Percentiles rank a stretch among this genome's conserved stretches.
These are phyloP conservation scores for Mortierella sp. DNA, from an alignment of 371 early-diverging fungal genomes.

Conservation along the genomic window DNA sequence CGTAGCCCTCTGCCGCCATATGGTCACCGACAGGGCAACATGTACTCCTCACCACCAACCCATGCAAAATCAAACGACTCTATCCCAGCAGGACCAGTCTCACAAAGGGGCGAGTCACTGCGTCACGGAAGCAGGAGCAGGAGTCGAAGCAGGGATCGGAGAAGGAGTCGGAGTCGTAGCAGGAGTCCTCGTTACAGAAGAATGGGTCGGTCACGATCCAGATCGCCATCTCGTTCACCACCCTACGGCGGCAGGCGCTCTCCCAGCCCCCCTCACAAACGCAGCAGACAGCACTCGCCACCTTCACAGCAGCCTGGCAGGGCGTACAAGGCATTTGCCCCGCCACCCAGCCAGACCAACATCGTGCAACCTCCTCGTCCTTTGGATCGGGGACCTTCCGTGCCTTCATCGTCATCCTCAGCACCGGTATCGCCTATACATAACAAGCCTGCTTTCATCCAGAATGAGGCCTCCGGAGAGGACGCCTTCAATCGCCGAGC, in stretches of 20 bases:
- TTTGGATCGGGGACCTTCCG: neutral
- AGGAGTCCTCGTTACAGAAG: constrained; percentile 8
- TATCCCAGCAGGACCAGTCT: neutral
- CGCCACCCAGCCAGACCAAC: constrained; percentile 23
- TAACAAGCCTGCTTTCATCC: constrained; percentile 43
- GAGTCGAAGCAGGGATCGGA: constrained; percentile 10
- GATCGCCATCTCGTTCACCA: constrained; percentile 24
- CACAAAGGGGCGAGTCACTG: neutral
- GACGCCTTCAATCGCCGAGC: constrained; percentile 80
- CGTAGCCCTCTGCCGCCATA: constrained; percentile 8
- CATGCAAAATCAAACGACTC: constrained; percentile 2
- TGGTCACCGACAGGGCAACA: neutral
- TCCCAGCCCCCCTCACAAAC: constrained; percentile 15
- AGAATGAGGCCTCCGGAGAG: constrained; percentile 70
- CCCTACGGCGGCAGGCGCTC: constrained; percentile 18
- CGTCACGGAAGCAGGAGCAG: constrained; percentile 11
- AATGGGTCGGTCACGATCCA: constrained; percentile 13
- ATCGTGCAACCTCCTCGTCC: neutral
- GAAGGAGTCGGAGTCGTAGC: constrained; percentile 17
- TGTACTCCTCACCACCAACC: neutral
- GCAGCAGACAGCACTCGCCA: constrained; percentile 9
- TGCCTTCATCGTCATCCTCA: constrained; percentile 16
- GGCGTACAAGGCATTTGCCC: constrained; percentile 49
- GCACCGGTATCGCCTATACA: constrained; percentile 9
- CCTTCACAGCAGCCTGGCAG: neutral